Evolutionary conservation across 768 basidiomycete genomes (phyloP).

Genomic region (Amanita pseudoporphyria): DNA sequence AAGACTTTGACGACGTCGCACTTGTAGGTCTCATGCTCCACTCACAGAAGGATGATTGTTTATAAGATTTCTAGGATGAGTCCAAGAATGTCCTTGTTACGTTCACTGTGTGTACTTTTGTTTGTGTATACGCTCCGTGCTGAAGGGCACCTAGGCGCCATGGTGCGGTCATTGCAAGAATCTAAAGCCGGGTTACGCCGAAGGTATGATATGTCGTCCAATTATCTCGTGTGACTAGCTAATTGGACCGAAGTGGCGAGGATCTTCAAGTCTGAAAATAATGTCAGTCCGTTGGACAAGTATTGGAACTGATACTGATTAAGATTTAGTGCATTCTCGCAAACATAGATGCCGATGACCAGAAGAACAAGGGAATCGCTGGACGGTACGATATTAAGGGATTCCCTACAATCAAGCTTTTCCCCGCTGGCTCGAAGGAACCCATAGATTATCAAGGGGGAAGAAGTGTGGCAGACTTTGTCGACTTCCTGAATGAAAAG

Average conservation of each 20-base stretch:
- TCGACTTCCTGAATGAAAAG: constrained; percentile 72
- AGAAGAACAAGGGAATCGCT: constrained; percentile 64
- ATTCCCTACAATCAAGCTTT: constrained; percentile 96
- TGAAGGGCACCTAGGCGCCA: constrained; percentile 34
- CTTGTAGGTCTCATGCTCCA: constrained; percentile 30
- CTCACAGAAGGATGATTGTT: background rate
- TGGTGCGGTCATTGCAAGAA: constrained; percentile 96
- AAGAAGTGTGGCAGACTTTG: constrained; percentile 68
- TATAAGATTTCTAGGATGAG: constrained; percentile 33
- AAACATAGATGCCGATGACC: constrained; percentile 84
- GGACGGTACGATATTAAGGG: constrained; percentile 61
- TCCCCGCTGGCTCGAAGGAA: constrained; percentile 61
- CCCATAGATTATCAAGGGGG: constrained; percentile 60
- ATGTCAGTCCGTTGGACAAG: constrained; percentile 35
- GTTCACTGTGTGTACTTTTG: constrained; percentile 48
- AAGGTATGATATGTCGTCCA: constrained; percentile 32
- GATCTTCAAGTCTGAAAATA: constrained; percentile 67
- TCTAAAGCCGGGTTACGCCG: constrained; percentile 81
- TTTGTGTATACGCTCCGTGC: constrained; percentile 3
- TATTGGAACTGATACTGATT: background rate
- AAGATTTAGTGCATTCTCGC: constrained; percentile 74
- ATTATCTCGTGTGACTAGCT: background rate
- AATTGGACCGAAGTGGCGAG: constrained; percentile 44
- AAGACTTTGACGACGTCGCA: constrained; percentile 71
- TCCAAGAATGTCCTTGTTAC: constrained; percentile 79